Evolutionary conservation across 108 stramenopile species (phyloP).

Genomic region (Mayamaea pseudoterrestris): DNA sequence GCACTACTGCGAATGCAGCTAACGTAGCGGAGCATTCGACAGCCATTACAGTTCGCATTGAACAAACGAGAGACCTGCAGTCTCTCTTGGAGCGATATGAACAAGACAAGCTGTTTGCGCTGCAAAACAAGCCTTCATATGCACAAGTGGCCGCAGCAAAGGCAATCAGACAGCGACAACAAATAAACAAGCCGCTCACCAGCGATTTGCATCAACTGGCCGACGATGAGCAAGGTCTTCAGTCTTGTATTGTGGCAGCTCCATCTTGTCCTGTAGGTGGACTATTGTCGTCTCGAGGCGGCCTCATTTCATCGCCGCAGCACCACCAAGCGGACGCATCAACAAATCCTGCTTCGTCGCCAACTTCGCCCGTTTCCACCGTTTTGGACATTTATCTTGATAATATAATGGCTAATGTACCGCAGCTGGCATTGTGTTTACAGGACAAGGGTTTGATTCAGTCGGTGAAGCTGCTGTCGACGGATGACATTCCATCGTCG

Average conservation of each 20-base stretch:
- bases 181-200: background rate
- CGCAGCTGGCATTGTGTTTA: conserved; percentile 70
- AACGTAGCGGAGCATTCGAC: background rate
- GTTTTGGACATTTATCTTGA: conserved; percentile 77
- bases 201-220: conserved; percentile 11
- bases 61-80: conserved; percentile 34
- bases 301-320: background rate
- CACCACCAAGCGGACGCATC: conserved; percentile 1
- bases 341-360: conserved; percentile 4
- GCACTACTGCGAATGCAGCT: conserved; percentile 1
- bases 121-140: background rate
- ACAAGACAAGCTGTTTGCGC: conserved; percentile 3
- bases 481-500: conserved; percentile 61
- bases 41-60: conserved; percentile 39
- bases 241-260: conserved; percentile 60
- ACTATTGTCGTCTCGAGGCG: conserved; percentile 1
- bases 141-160: background rate
- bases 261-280: conserved; percentile 20
- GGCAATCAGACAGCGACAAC: background rate
- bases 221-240: conserved; percentile 40
- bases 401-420: conserved; percentile 81
- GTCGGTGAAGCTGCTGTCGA: conserved; percentile 59
- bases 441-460: conserved; percentile 73
- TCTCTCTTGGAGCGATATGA: conserved; percentile 15
- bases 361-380: conserved; percentile 46